Base-by-base conservation (phyloP, 129 eudicot genomes). In the Escallonia rubra region DNA sequence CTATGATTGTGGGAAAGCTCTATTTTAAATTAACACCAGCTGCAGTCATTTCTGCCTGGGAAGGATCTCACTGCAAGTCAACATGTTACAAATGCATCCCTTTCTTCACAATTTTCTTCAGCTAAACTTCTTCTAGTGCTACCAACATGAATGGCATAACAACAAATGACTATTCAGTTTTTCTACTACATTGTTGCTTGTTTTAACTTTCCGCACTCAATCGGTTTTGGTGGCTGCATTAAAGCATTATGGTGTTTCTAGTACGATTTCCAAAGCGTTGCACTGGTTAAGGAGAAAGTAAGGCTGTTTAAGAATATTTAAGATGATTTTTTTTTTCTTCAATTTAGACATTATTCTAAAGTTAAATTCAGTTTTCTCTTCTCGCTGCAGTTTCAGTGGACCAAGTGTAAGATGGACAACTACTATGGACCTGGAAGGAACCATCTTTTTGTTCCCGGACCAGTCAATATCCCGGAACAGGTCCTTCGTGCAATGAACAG, bases 401-500 rank as follows among this genome's bases (percentile, higher is more conserved):
- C 57, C 43, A 54, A 4, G 69, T 63, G 38, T 10, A 53, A 79
- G 82, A 94, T 94, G 99, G 99, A 94, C 74, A 78, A 87, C 41
- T 72, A 74, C 50, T 61, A 94, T 81, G 99, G 83, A 73, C 92
- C 99, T 43, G 99, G 99, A 71, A 79, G 96, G 86, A 90, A 94
- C 76, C 99, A 94, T 69, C 89, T 94, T 44, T 94, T 94, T 83
- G 99, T 94, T 73, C 99, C 99, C 64, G 99, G 99, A 11, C 99
- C 99, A 0, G 97, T 87, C 57, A 94, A 94, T 72, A 90, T 94
- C 91, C 99, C 99, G 43, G 99, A 94, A 11, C 99, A 86, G 54
- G 96, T 94, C 65, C 64, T 94, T 58, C 93, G 99, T 41, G 99
- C 99, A 4, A 89, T 94, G 99, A 90, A 83, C 87, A 69, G 99